Percentiles rank a stretch among this genome's conserved stretches.
These are phyloP conservation scores for Chlorella sp. DNA, from an alignment of 139 green algal genomes.

Conservation along the genomic window DNA sequence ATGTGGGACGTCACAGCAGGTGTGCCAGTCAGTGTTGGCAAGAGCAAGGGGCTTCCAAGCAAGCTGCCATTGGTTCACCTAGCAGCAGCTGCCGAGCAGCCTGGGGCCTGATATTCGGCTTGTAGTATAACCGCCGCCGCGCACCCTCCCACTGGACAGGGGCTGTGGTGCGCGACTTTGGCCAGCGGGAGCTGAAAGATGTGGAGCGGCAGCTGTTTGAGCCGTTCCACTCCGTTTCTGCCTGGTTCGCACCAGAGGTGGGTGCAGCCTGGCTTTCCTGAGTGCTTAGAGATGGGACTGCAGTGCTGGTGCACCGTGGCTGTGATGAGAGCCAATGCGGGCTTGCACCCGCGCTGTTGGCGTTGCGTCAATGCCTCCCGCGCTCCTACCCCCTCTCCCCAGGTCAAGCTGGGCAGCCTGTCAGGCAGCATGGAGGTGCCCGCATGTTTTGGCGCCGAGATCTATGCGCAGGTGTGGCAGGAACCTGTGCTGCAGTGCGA, in stretches of 20 bases:
- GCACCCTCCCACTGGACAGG: background rate
- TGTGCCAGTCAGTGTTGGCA: background rate
- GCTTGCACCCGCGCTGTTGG: too few relatives aligned
- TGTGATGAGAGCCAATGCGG: too few relatives aligned
- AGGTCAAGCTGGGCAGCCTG: slow-evolving; percentile 53
- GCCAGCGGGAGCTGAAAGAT: slow-evolving; percentile 29
- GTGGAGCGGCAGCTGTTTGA: slow-evolving; percentile 75
- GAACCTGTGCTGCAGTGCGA: background rate
- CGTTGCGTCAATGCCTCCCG: too few relatives aligned
- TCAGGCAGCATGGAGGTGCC: slow-evolving; percentile 77
- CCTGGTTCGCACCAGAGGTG: slow-evolving; percentile 86
- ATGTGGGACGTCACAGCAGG: slow-evolving; percentile 83
- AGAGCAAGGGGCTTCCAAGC: too few relatives aligned
- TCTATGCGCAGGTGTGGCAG: slow-evolving; percentile 66
- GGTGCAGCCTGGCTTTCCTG: too few relatives aligned
- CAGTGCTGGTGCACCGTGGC: too few relatives aligned
- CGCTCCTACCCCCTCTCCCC: too few relatives aligned
- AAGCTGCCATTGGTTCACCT: too few relatives aligned
- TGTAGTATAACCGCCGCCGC: too few relatives aligned
- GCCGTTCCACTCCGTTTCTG: slow-evolving; percentile 57
- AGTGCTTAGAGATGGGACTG: too few relatives aligned
- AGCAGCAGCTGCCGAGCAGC: too few relatives aligned
- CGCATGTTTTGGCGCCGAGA: slow-evolving; percentile 83
- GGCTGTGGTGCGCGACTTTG: slow-evolving; percentile 46
- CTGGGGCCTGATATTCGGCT: too few relatives aligned